A percentile compares a stretch with the other conserved stretches of the same genome.
Evolutionary conservation across 106 monocot genomes (phyloP).

Genomic region (Dendrobium chrysotoxum): DNA sequence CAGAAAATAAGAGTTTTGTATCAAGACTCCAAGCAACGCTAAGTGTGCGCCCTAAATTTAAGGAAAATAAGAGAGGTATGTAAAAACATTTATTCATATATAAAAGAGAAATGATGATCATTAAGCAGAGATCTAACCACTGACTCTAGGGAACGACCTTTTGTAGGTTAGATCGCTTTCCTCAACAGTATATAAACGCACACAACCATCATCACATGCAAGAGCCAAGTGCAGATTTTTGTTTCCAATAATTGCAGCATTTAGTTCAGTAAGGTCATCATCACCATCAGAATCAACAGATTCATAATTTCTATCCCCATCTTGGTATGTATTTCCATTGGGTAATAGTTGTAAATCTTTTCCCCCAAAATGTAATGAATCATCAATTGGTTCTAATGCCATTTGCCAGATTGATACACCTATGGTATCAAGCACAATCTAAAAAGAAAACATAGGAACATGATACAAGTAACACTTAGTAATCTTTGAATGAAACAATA

Average conservation of each 20-base stretch:
- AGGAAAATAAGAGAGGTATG: not conserved
- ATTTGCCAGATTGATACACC: constrained; percentile 95
- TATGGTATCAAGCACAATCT: constrained; percentile 72
- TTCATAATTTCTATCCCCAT: constrained; percentile 48
- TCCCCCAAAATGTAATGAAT: constrained; percentile 17
- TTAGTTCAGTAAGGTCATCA: constrained; percentile 29
- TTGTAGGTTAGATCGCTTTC: constrained; percentile 49
- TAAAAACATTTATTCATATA: not conserved
- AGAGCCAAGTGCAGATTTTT: constrained; percentile 49
- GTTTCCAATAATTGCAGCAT: constrained; percentile 15
- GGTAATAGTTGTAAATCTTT: constrained; percentile 1
- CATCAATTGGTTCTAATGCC: constrained; percentile 63
- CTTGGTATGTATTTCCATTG: constrained; percentile 37
- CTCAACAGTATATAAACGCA: constrained; percentile 65
- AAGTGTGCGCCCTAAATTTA: constrained; percentile 60
- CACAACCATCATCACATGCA: constrained; percentile 94
- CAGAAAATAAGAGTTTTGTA: constrained; percentile 73
- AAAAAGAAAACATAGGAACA: constrained; percentile 7
- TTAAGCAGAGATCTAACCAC: constrained; percentile 44
- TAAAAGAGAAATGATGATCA: not conserved
- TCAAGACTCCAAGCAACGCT: constrained; percentile 90
- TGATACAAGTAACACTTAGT: not conserved
- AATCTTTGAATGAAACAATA: not conserved
- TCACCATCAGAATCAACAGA: constrained; percentile 36
- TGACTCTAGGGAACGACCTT: constrained; percentile 81